These are phyloP conservation scores for Raddia distichophylla DNA, from an alignment of 176 grass and related monocot genomes.

Conservation along the genomic window DNA sequence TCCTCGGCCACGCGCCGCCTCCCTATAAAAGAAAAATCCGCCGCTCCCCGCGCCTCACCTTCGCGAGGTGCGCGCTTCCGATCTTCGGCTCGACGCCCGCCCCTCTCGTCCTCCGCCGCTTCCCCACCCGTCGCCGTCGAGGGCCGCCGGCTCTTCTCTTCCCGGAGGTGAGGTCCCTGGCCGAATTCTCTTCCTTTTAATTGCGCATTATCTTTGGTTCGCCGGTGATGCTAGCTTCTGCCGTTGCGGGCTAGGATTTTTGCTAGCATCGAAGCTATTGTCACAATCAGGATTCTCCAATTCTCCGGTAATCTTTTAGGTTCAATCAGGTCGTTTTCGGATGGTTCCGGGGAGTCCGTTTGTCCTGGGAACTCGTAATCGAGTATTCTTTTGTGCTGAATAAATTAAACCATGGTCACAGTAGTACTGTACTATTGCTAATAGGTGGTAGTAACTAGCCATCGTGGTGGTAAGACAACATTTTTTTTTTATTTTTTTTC, in stretches of 20 bases:
- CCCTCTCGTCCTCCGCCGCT: not conserved
- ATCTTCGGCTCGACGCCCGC: not conserved
- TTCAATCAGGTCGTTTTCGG: not conserved
- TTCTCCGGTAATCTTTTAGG: not conserved
- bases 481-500: not conserved
- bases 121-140: not conserved
- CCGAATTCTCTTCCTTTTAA: too few relatives aligned
- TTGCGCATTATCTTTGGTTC: not conserved
- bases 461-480: not conserved
- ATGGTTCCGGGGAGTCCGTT: too few relatives aligned
- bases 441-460: too few relatives aligned
- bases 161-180: constrained; percentile 3
- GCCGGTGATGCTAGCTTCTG: not conserved
- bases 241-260: not conserved
- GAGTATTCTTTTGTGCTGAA: too few relatives aligned
- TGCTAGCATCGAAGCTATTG: not conserved
- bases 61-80: not conserved
- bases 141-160: not conserved
- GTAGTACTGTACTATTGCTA: too few relatives aligned
- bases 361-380: too few relatives aligned
- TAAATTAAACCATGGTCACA: too few relatives aligned
- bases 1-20: not conserved
- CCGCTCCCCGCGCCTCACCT: not conserved
- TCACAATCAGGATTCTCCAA: not conserved
- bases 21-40: constrained; percentile 27